Base-by-base conservation (phyloP, 1,284 basidiomycete species). In the Ceratobasidium sp. region DNA sequence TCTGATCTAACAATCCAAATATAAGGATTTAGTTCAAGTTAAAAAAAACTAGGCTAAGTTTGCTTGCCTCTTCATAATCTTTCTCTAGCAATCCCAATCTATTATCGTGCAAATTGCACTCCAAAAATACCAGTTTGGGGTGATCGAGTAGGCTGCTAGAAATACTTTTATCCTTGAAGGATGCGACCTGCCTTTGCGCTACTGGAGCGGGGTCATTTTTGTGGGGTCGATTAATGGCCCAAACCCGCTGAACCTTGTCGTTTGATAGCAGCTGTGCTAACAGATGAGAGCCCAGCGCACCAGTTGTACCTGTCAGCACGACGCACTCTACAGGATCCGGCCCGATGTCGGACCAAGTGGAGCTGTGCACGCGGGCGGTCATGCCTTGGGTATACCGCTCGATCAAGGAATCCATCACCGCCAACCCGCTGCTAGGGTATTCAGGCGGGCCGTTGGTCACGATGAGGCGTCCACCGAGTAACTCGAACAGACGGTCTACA, bases 251-350 rank as follows among this genome's bases (percentile, higher is more conserved):
- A 20, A 72, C 72, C 17, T 27, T 54, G 25, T 38, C 35, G 22
- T 67, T 42, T 15, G 31, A 56, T 1, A 78, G 68, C 1, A 80
- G 69, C 34, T 73, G 68, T 0, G 74, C 75, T 4, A 80, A 74
- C 7, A 79, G 54, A 40, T 74, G 68, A 0, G 75, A 75, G 6
- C 79, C 79, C 1, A 80, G 70, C 45, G 75, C 76, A 2, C 79
- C 79, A 27, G 79, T 80, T 10, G 77, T 77, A 1, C 79, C 79
- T 1, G 79, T 80, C 22, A 80, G 47, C 5, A 79, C 58, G 1
- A 79, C 73, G 6, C 73, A 73, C 15, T 78, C 73, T 0, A 68
- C 5, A 5, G 53, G 54, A 1, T 27, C 27, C 6, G 53, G 38
- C n/a, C 15, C 54, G 10, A 12, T 20, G 34, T 20, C 13, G 10